Percentiles rank a stretch among this genome's conserved stretches.
These are phyloP conservation scores for Vitellaria paradoxa DNA, from an alignment of 179 eudicot species.

Conservation along the genomic window DNA sequence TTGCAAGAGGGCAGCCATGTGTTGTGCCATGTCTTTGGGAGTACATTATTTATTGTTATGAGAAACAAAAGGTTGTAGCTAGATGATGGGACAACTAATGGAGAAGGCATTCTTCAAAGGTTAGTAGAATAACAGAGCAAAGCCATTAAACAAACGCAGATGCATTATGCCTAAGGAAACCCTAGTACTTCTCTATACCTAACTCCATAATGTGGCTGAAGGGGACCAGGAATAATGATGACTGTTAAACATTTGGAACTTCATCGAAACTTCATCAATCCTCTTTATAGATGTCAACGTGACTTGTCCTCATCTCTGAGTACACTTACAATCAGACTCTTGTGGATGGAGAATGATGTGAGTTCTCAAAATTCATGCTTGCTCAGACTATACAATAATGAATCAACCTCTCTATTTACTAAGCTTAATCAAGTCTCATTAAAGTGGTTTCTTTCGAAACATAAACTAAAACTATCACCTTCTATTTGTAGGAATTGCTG, in stretches of 20 bases:
- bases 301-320: not conserved
- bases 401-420: not conserved
- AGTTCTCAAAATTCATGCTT: not conserved
- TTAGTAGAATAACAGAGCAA: not conserved
- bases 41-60: not conserved
- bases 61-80: not conserved
- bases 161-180: not conserved
- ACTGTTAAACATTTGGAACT: not conserved
- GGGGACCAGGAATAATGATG: not conserved
- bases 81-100: not conserved
- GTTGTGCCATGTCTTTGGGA: not conserved
- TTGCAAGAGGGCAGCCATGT: not conserved
- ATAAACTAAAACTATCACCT: not conserved
- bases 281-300: not conserved
- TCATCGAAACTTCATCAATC: not conserved
- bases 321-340: not conserved
- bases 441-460: not conserved
- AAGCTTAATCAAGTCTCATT: not conserved
- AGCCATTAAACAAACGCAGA: not conserved
- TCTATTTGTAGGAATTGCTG: not conserved
- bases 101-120: not conserved
- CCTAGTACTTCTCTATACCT: not conserved
- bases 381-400: not conserved
- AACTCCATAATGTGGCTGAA: not conserved
- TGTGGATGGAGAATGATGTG: not conserved